phyloP scores from a whole-genome alignment of 495 filamentous ascomycete species.

The Cenococcum geophilum region DNA sequence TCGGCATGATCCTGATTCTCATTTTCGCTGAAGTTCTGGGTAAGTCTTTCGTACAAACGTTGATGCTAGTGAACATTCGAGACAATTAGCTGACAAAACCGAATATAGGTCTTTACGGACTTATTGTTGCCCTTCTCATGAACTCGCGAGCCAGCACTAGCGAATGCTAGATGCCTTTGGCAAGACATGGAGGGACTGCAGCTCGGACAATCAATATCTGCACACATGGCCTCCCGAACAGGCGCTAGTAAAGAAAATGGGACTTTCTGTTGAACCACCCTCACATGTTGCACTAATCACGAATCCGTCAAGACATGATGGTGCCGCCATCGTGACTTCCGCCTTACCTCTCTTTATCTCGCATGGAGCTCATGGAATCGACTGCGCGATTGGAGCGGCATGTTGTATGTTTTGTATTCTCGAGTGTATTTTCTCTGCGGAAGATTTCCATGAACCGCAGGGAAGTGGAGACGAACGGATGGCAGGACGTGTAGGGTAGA shows the following conservation, averaged over 20 bases:
- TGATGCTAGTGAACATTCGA: background rate
- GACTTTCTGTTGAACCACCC: background rate
- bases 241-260: slow-evolving; percentile 7
- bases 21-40: slow-evolving; percentile 99
- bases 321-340: background rate
- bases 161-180: slow-evolving; percentile 5
- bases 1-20: slow-evolving; percentile 99
- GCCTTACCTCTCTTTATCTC: background rate
- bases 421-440: slow-evolving; percentile 23
- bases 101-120: slow-evolving; percentile 78
- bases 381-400: slow-evolving; percentile 12
- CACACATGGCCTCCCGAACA: background rate
- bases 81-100: background rate
- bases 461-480: background rate
- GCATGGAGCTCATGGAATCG: slow-evolving; percentile 20
- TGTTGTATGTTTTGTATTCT: slow-evolving; percentile 28
- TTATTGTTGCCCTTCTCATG: slow-evolving; percentile 98
- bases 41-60: slow-evolving; percentile 40
- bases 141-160: slow-evolving; percentile 54
- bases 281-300: background rate
- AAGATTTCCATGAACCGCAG: background rate
- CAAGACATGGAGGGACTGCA: background rate
- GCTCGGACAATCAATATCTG: slow-evolving; percentile 8
- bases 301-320: background rate
- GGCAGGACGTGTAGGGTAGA: slow-evolving; percentile 1